Conservation (phyloP, 148 eudicot species). For the Cornus controversa region DNA sequence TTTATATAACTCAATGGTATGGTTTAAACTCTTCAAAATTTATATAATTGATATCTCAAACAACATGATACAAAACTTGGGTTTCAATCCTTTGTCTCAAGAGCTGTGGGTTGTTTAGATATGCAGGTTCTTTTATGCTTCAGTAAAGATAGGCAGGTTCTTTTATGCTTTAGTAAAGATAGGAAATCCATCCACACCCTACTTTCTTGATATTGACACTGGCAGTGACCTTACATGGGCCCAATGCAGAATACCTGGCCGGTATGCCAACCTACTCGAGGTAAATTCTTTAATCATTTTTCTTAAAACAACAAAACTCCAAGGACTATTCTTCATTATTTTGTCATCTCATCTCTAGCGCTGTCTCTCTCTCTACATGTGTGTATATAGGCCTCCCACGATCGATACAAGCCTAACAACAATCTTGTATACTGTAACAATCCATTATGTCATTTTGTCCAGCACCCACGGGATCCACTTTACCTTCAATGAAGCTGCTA, state of each 20-base stretch:
- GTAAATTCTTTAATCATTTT: background rate
- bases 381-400: constrained; percentile 18
- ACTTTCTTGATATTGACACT: constrained; percentile 5
- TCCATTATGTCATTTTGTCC: constrained; percentile 19
- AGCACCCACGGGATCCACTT: constrained; percentile 19
- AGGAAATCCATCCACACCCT: constrained; percentile 2
- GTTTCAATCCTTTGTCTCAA: too few relatives aligned
- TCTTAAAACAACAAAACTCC: background rate
- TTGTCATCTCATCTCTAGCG: background rate
- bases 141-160: too few relatives aligned
- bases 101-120: too few relatives aligned
- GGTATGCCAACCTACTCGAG: constrained; percentile 16
- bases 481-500: constrained; percentile 14
- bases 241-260: constrained; percentile 15
- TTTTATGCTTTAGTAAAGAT: background rate
- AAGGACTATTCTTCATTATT: background rate
- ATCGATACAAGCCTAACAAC: constrained; percentile 18
- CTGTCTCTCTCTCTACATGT: background rate
- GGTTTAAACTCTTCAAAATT: too few relatives aligned
- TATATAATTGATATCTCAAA: too few relatives aligned
- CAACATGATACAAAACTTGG: too few relatives aligned
- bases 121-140: too few relatives aligned
- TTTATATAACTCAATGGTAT: too few relatives aligned
- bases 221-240: constrained; percentile 21
- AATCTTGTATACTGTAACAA: constrained; percentile 22